Evolutionary conservation across 2,329 filamentous ascomycete genomes (phyloP).

Genomic region (Aschersonia sp.): DNA sequence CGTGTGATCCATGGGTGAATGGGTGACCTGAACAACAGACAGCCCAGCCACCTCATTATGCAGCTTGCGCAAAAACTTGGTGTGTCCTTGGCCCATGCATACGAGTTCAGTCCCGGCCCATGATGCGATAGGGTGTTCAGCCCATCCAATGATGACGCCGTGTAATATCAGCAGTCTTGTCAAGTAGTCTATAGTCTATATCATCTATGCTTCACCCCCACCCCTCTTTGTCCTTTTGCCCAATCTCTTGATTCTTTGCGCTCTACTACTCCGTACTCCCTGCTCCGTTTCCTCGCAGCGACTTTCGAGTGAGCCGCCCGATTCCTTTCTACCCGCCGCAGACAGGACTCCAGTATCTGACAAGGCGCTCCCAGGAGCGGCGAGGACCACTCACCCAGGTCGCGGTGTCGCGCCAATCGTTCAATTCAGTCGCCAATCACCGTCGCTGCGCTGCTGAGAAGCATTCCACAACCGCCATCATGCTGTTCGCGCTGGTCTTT

Average conservation of each 20-base stretch:
- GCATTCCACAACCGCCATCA: slow-evolving; percentile 16
- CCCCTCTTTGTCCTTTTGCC: background rate
- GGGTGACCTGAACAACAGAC: too few species aligned
- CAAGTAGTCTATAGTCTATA: background rate
- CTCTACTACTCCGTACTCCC: too few species aligned
- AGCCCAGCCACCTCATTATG: background rate
- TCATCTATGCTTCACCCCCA: background rate
- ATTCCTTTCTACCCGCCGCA: too few species aligned
- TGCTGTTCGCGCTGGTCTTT: slow-evolving; percentile 51
- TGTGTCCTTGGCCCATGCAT: background rate
- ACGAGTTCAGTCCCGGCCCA: background rate
- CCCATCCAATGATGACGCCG: background rate
- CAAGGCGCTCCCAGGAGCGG: too few species aligned
- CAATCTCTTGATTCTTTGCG: background rate
- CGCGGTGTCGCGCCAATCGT: background rate
- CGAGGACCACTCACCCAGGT: background rate
- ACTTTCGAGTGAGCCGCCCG: too few species aligned
- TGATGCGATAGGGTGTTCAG: background rate
- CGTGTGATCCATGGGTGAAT: too few species aligned
- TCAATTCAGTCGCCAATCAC: background rate
- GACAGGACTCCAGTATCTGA: too few species aligned
- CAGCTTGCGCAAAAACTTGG: background rate
- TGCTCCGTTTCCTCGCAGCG: too few species aligned
- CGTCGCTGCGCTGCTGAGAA: background rate
- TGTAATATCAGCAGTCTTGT: background rate